A percentile compares a stretch with the other conserved stretches of the same genome.
These are phyloP conservation scores for Ganoderma resinaceum DNA, from an alignment of 1,284 basidiomycete genomes.

Conservation along the genomic window DNA sequence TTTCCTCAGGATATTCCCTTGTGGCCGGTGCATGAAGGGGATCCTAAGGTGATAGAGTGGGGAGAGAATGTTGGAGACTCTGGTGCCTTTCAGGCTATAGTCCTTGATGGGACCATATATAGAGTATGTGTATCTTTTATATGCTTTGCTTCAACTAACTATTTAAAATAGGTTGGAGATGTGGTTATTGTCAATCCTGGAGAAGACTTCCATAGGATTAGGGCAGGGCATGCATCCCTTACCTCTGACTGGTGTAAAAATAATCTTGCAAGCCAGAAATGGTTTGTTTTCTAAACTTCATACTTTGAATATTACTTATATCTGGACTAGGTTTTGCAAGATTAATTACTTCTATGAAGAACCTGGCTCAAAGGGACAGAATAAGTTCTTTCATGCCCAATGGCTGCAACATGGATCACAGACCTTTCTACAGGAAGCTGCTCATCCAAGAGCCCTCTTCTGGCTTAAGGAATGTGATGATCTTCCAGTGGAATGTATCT, in stretches of 20 bases:
- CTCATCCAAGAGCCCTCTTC: constrained; percentile 65
- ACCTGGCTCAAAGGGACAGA: constrained; percentile 30
- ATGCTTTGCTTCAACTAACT: not conserved
- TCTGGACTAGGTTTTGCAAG: constrained; percentile 61
- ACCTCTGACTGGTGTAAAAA: constrained; percentile 46
- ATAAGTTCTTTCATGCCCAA: constrained; percentile 65
- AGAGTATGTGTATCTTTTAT: constrained; percentile 44
- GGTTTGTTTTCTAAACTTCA: constrained; percentile 46
- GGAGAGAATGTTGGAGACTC: constrained; percentile 38
- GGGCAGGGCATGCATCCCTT: constrained; percentile 46
- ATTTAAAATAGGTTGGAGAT: constrained; percentile 58
- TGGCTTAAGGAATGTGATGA: constrained; percentile 62
- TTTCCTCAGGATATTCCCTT: constrained; percentile 9
- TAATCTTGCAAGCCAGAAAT: constrained; percentile 57
- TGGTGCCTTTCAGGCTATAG: constrained; percentile 51
- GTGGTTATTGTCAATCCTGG: constrained; percentile 65
- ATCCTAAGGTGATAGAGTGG: constrained; percentile 60
- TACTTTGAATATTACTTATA: not conserved
- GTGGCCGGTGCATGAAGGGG: constrained; percentile 47
- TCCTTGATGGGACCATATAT: constrained; percentile 63
- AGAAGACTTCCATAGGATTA: constrained; percentile 47
- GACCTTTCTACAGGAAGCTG: constrained; percentile 67
- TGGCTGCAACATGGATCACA: constrained; percentile 73
- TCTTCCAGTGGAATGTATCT: constrained; percentile 56
- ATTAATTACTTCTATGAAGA: constrained; percentile 66